Evolutionary conservation across 331 rosid genomes (phyloP), one percentile per base, ranked within the genome.

Genomic region (Telfairia occidentalis): DNA sequence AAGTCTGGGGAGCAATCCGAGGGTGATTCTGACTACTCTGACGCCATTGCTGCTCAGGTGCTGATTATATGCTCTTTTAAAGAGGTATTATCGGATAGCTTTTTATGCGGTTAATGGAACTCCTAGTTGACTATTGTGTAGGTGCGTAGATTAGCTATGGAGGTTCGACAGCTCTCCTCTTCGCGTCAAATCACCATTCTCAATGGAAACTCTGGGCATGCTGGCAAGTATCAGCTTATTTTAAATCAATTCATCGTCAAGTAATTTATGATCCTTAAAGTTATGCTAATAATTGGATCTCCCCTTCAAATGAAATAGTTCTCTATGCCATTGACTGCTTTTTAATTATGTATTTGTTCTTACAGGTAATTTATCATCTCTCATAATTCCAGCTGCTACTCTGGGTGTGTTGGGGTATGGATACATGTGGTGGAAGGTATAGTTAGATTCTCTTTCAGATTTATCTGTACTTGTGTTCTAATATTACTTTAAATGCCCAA

Each of bases 391-490:
- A 58, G 92, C 92, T 1, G 97, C 94, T 78, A 81, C 93, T 13
- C 21, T 89, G 77, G 99, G 97, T 38, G 97, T 84, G 16, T 30
- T 87, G 81, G 97, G 99, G 60, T 95, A 92, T 71, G 96, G 94
- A 54, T 95, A 95, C 90, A 92, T 95, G 99, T 82, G 96, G 96
- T 92, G 90, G 97, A 95, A 92, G 97, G 99, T 95, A 71, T 19
- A 38, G 10, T 21, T 63, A 19, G 76, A 48, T 45, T 48, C 0
- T 7, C 18, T 48, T 48, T 48, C 18, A 45, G 23, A 26, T 50
- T n/a, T n/a, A n/a, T 48, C 53, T 48, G 13, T 48, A 48, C 53
- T 48, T 48, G 21, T 29, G 15, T 24, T 69, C 55, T 15, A 43
- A 13, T 26, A 16, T 9, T 26, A 13, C 55, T 0, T 46, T 1